Evolutionary conservation across 2,329 filamentous ascomycete genomes (phyloP).

Genomic region (Gremmenia infestans): DNA sequence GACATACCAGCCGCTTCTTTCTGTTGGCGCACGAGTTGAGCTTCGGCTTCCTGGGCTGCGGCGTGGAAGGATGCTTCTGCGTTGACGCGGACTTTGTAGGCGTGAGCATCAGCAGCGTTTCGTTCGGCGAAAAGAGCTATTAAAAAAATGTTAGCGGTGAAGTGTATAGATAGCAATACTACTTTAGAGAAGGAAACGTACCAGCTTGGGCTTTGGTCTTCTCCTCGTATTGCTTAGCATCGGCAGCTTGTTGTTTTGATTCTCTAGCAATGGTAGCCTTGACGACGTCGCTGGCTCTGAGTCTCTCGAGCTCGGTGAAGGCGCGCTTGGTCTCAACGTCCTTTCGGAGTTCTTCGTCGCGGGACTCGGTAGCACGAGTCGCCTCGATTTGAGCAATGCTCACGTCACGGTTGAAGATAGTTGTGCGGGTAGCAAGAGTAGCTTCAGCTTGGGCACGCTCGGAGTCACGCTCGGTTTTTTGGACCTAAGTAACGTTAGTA

Average conservation of each 20-base stretch:
- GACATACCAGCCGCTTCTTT: slow-evolving; percentile 72
- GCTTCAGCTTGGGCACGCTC: slow-evolving; percentile 77
- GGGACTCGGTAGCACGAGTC: slow-evolving; percentile 64
- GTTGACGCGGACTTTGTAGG: slow-evolving; percentile 40
- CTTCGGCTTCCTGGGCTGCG: slow-evolving; percentile 48
- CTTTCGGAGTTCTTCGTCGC: slow-evolving; percentile 75
- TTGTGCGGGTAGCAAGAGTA: slow-evolving; percentile 66
- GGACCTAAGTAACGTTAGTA: slow-evolving; percentile 62
- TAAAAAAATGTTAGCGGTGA: slow-evolving; percentile 17
- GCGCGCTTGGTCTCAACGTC: slow-evolving; percentile 74
- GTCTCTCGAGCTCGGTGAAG: slow-evolving; percentile 72
- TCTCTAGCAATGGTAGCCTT: slow-evolving; percentile 68
- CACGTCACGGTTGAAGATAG: slow-evolving; percentile 67
- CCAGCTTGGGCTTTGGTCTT: slow-evolving; percentile 39
- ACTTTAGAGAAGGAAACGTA: slow-evolving; percentile 8
- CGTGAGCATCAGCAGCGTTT: slow-evolving; percentile 48
- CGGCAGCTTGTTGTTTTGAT: slow-evolving; percentile 63
- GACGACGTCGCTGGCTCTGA: slow-evolving; percentile 72
- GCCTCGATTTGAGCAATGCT: slow-evolving; percentile 73
- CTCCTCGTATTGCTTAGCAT: slow-evolving; percentile 59
- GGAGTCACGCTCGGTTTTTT: slow-evolving; percentile 78
- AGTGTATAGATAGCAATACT: slow-evolving; percentile 36
- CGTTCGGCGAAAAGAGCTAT: slow-evolving; percentile 39
- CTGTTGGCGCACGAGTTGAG: slow-evolving; percentile 54
- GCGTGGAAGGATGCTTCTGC: slow-evolving; percentile 37